Base-by-base conservation (phyloP, 1,284 basidiomycete genomes). In the Volvariella volvacea region DNA sequence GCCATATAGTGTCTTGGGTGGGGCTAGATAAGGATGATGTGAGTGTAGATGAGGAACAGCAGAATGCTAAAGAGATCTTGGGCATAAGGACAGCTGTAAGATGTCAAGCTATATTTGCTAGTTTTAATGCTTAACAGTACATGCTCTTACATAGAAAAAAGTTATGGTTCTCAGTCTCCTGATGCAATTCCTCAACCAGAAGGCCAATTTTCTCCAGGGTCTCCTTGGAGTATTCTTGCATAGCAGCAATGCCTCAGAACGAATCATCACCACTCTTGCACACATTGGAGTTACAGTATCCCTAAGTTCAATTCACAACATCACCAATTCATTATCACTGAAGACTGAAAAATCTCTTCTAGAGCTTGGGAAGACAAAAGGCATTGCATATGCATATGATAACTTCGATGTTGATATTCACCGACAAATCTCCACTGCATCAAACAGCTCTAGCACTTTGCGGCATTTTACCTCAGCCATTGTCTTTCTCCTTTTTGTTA, bases 171-270 rank as follows among this genome's bases (percentile, higher is more conserved):
- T 60, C 9, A 60, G 57, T 38, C 55, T 67, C 3, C 33, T 62
- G n/a, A 48, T 62, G 48, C 57, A 61, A 9, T 54, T 50, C 36
- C 50, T 43, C 0, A 61, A 63, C 46, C 50, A 55, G 22, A 46
- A 48, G 21, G 55, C 56, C 31, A 64, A 66, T 48, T 34, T 50
- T 0, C 44, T 64, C 1, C 57, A 58, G 39, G 54, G 48, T 32
- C 21, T 57, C 0, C 28, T 58, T 3, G 55, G 57, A 2, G 42
- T 64, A 0, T 63, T 62, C 40, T 41, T 63, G 4, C 63, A 64
- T 36, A 50, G 59, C 0, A 52, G 49, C 31, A 49, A 48, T 21
- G 39, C 53, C 1, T 55, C 59, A 1, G 51, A 62, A 28, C 55
- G 48, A 12, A 54, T 60, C 1, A 43, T 58, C n/a, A 49, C 59